Evolutionary conservation across 805 yeast species (phyloP).

Genomic region (Schwanniomyces occidentalis): DNA sequence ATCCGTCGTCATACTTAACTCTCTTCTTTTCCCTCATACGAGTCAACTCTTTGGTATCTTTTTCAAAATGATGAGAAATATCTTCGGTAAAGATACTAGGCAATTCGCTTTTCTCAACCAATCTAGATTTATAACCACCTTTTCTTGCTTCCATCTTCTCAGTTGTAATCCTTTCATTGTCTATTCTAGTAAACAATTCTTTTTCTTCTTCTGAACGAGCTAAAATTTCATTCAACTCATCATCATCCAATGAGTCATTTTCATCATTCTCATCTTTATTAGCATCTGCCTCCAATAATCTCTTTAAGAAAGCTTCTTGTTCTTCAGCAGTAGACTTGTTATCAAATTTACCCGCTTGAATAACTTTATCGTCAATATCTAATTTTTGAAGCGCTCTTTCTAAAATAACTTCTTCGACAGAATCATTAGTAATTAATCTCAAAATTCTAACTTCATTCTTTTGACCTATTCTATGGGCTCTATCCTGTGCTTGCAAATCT

Average conservation of each 20-base stretch:
- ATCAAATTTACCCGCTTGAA: slow-evolving; percentile 89
- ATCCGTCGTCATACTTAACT: slow-evolving; percentile 80
- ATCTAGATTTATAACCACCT: slow-evolving; percentile 44
- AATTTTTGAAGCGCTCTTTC: slow-evolving; percentile 82
- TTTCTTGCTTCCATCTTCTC: slow-evolving; percentile 31
- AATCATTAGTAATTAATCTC: slow-evolving; percentile 73
- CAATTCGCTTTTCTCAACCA: slow-evolving; percentile 67
- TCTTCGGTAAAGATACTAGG: slow-evolving; percentile 81
- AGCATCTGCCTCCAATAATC: slow-evolving; percentile 70
- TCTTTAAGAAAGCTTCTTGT: slow-evolving; percentile 76
- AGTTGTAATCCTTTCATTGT: slow-evolving; percentile 51
- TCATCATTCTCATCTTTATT: slow-evolving; percentile 57
- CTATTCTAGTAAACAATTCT: slow-evolving; percentile 56
- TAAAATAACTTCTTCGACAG: slow-evolving; percentile 80
- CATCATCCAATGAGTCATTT: slow-evolving; percentile 57
- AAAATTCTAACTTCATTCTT: slow-evolving; percentile 83
- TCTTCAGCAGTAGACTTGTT: slow-evolving; percentile 85
- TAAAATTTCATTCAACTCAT: slow-evolving; percentile 68
- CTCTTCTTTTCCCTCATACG: slow-evolving; percentile 79
- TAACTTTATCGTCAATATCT: slow-evolving; percentile 86
- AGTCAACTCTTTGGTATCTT: slow-evolving; percentile 49
- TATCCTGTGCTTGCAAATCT: slow-evolving; percentile 86
- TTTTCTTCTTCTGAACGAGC: slow-evolving; percentile 69
- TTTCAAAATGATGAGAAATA: slow-evolving; percentile 49
- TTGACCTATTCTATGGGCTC: slow-evolving; percentile 90